Conservation (phyloP, 352 stramenopile genomes). For the Phytopythium mirpurense region DNA sequence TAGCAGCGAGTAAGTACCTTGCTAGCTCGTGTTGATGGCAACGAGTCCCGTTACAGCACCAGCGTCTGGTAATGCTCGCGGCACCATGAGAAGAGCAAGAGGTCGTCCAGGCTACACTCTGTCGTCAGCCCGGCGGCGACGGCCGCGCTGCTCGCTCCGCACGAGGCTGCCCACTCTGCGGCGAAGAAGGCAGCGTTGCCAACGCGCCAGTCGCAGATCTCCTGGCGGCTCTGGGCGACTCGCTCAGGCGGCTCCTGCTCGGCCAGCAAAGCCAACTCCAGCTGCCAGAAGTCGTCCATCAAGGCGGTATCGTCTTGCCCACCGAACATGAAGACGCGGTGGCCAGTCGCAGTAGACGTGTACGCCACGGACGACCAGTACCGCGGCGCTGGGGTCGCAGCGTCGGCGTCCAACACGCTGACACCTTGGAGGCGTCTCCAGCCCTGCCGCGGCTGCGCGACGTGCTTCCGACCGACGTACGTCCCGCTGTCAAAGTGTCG, state of each 20-base stretch:
- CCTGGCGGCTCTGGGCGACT: slow-evolving; percentile 15
- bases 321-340: slow-evolving; percentile 50
- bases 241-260: slow-evolving; percentile 19
- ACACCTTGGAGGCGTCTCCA: slow-evolving; percentile 20
- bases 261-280: slow-evolving; percentile 30
- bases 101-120: slow-evolving; percentile 34
- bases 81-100: slow-evolving; percentile 57
- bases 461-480: slow-evolving; percentile 29
- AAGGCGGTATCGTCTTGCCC: slow-evolving; percentile 63
- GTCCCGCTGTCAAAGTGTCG: slow-evolving; percentile 24
- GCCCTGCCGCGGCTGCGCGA: slow-evolving; percentile 34
- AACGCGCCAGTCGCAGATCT: slow-evolving; percentile 42
- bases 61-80: slow-evolving; percentile 45
- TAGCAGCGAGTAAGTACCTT: neutral
- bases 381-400: slow-evolving; percentile 11
- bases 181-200: slow-evolving; percentile 26
- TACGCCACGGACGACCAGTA: slow-evolving; percentile 30
- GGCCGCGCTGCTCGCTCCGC: slow-evolving; percentile 18
- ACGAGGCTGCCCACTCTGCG: slow-evolving; percentile 35
- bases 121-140: slow-evolving; percentile 11
- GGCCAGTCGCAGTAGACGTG: slow-evolving; percentile 7
- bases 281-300: slow-evolving; percentile 53
- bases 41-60: slow-evolving; percentile 23
- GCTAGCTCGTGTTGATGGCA: no score
- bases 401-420: slow-evolving; percentile 4